Evolutionary conservation across 306 rosid genomes (phyloP).

Genomic region (Echinosophora koreensis): DNA sequence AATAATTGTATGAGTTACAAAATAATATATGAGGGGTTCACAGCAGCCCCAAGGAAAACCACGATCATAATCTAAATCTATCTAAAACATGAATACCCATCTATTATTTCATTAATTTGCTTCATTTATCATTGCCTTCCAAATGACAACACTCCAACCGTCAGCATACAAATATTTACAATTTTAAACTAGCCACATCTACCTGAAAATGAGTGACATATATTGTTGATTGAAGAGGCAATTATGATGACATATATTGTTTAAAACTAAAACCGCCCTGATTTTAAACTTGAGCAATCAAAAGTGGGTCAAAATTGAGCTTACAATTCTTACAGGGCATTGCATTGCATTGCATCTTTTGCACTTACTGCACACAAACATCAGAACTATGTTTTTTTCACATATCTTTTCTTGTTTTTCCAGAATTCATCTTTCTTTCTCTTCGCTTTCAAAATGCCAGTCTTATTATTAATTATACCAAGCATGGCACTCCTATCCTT

Average conservation of each 20-base stretch:
- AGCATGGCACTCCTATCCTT: constrained; percentile 71
- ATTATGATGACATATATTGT: background rate
- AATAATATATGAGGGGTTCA: background rate
- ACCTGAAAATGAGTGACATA: background rate
- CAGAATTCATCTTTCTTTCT: constrained; percentile 91
- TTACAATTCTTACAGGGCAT: constrained; percentile 14
- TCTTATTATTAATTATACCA: constrained; percentile 66
- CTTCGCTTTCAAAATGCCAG: constrained; percentile 64
- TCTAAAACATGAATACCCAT: too few relatives aligned
- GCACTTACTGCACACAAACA: constrained; percentile 2
- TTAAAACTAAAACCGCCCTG: constrained; percentile 27
- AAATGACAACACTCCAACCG: too few relatives aligned
- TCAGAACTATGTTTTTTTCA: constrained; percentile 45
- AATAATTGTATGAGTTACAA: background rate
- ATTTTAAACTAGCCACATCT: constrained; percentile 32
- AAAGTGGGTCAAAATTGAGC: constrained; percentile 36
- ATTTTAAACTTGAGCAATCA: background rate
- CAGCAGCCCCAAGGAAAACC: too few relatives aligned
- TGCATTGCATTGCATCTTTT: constrained; percentile 30
- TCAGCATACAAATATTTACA: background rate
- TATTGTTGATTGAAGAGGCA: background rate
- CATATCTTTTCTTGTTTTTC: constrained; percentile 70
- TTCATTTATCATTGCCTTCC: background rate
- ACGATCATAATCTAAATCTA: too few relatives aligned
- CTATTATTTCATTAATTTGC: background rate